Evolutionary conservation across 2,329 filamentous ascomycete species (phyloP).

Genomic region (Dothiorella sarmentorum): DNA sequence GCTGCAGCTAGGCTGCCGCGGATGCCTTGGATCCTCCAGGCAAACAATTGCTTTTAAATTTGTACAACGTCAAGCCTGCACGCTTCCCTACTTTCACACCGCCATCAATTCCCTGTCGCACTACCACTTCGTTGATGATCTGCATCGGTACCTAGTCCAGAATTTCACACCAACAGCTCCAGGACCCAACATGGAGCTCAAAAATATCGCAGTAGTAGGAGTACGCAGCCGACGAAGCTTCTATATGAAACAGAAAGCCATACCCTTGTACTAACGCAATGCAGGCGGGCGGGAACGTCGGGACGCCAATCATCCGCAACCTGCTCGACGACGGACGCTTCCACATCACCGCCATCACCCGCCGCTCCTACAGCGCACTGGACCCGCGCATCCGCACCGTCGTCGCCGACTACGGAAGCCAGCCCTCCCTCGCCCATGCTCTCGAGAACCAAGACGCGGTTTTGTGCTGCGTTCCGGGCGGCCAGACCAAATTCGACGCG

Average conservation of each 20-base stretch:
- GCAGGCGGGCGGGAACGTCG: conserved; percentile 34
- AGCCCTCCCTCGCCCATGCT: neutral
- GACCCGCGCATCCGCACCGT: conserved; percentile 21
- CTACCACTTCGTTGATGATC: too few relatives aligned
- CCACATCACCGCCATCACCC: conserved; percentile 32
- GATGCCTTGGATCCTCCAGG: too few relatives aligned
- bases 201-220: conserved; percentile 34
- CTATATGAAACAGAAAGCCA: neutral
- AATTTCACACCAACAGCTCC: too few relatives aligned
- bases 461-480: neutral
- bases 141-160: too few relatives aligned
- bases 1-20: too few relatives aligned
- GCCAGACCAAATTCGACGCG: neutral
- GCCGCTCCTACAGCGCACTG: conserved; percentile 24
- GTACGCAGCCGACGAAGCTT: conserved; percentile 25
- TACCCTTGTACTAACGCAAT: neutral
- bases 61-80: too few relatives aligned
- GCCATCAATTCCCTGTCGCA: too few relatives aligned
- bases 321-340: conserved; percentile 27
- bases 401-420: conserved; percentile 23
- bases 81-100: too few relatives aligned
- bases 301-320: conserved; percentile 29
- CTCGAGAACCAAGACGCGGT: neutral
- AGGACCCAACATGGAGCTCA: conserved; percentile 38
- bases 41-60: too few relatives aligned